phyloP scores from a whole-genome alignment of 208 protist genomes.

The Angomonas deanei region DNA sequence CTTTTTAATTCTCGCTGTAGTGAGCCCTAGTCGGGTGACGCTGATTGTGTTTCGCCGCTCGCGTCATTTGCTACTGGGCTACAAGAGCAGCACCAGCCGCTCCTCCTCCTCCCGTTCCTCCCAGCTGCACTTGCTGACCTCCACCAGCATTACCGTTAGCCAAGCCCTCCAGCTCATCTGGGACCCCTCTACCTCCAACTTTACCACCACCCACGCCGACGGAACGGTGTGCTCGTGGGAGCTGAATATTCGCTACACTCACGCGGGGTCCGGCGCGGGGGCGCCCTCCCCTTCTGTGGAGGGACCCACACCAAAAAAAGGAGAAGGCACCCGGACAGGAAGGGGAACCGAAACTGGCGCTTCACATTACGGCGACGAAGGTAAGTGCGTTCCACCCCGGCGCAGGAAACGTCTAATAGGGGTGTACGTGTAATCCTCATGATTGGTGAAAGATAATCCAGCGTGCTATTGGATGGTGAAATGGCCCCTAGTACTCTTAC shows the following conservation, averaged over 20 bases:
- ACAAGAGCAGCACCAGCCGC: slow-evolving; percentile 8
- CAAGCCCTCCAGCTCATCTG: slow-evolving; percentile 68
- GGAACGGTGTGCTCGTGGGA: slow-evolving; percentile 65
- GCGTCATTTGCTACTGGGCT: neutral
- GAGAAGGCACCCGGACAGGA: neutral
- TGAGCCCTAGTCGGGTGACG: slow-evolving; percentile 32
- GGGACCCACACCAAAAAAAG: neutral
- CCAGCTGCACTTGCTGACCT: slow-evolving; percentile 40
- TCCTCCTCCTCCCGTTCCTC: neutral
- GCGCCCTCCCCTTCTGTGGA: neutral
- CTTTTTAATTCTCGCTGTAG: slow-evolving; percentile 67
- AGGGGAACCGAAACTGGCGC: neutral
- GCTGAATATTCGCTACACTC: slow-evolving; percentile 39
- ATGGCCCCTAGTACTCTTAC: too few species aligned
- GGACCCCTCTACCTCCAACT: slow-evolving; percentile 75
- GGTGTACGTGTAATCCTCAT: neutral
- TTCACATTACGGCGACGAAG: neutral
- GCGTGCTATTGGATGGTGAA: too few species aligned
- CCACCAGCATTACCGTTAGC: slow-evolving; percentile 31
- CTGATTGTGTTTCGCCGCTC: slow-evolving; percentile 67
- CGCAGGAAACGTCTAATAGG: neutral
- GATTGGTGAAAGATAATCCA: neutral
- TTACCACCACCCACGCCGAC: slow-evolving; percentile 76
- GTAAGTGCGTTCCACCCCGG: neutral
- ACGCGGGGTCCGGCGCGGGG: neutral